phyloP scores from a whole-genome alignment of 2,329 filamentous ascomycete genomes.

The Xylariaceae sp. region DNA sequence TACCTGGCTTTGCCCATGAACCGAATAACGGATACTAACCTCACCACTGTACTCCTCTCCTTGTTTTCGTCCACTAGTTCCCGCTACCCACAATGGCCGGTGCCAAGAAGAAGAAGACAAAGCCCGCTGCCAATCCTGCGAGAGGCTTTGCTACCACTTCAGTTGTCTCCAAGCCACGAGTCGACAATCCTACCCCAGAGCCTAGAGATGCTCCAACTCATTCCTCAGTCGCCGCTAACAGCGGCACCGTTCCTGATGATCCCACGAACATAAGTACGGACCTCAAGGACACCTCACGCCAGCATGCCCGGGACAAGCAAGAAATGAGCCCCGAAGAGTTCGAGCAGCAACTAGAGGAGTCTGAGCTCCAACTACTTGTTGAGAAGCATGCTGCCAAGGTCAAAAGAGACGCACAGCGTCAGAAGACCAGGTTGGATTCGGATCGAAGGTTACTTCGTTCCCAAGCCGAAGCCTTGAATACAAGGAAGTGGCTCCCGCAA shows the following conservation, averaged over 20 bases:
- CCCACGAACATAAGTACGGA: conserved; percentile 18
- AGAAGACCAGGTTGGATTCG: conserved; percentile 74
- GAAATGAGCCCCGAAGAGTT: conserved; percentile 80
- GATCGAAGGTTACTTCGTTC: conserved; percentile 77
- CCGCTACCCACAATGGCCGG: conserved; percentile 54
- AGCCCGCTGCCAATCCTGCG: conserved; percentile 79
- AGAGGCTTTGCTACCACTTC: conserved; percentile 93
- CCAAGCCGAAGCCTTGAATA: conserved; percentile 70
- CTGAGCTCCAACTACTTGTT: conserved; percentile 82
- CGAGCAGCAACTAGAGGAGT: conserved; percentile 81
- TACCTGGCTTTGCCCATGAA: too few species aligned
- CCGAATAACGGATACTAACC: too few species aligned
- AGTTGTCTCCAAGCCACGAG: conserved; percentile 74
- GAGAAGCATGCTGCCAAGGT: conserved; percentile 79
- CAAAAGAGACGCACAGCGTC: conserved; percentile 72
- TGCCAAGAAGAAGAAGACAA: conserved; percentile 82
- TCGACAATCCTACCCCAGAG: conserved; percentile 41
- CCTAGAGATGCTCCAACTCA: not conserved
- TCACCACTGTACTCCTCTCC: not conserved
- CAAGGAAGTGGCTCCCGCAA: conserved; percentile 73
- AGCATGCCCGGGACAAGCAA: conserved; percentile 25
- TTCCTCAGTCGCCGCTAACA: not conserved
- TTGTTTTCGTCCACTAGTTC: not conserved
- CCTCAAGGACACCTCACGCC: conserved; percentile 7
- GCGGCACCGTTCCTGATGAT: conserved; percentile 27